Evolutionary conservation across 2,329 filamentous ascomycete species (phyloP), one percentile per base, ranked within the genome.

Genomic region (Dactylella cylindrospora): DNA sequence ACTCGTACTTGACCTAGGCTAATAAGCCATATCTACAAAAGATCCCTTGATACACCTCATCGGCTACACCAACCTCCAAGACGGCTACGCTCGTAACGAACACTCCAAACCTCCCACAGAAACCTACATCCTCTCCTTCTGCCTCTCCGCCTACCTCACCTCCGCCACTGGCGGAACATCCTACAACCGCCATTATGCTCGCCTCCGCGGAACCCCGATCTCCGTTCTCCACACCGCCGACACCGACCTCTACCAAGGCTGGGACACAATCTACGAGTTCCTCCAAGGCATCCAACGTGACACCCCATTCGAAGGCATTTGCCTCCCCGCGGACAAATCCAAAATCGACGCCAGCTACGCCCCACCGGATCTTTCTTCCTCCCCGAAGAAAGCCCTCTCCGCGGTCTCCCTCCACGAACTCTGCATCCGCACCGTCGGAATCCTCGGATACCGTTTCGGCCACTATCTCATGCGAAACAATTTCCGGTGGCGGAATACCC

Each of bases 31-130:
- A 35, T 22, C n/a, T n/a, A n/a, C n/a, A 8, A 28, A 23, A 55
- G 51, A 55, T 17, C 51, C 51, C 5, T 5, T 55, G n/a, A 41
- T 55, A 20, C 43, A 32, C 9, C 51, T 55, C 5, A 23, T 33
- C 23, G 44, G 29, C 8, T 44, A 57, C 31, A 35, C 35, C n/a
- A 28, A 15, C 5, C 9, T 49, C 12, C 52, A 29, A 33, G 17
- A 38, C 15, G 33, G 19, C 20, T 19, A 40, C 36, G 15, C 3
- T 5, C n/a, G n/a, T n/a, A n/a, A n/a, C n/a, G n/a, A n/a, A n/a
- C n/a, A 22, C 22, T 12, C 17, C 38, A 22, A 2, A 22, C 20
- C 44, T n/a, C 43, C 36, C 10, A 50, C 53, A 32, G 7, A 31
- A 28, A 17, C 26, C 1, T 59, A 59, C 31, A 44, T 26, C 6